Conservation (phyloP, 306 rosid genomes). For the Gleditsia sinensis region DNA sequence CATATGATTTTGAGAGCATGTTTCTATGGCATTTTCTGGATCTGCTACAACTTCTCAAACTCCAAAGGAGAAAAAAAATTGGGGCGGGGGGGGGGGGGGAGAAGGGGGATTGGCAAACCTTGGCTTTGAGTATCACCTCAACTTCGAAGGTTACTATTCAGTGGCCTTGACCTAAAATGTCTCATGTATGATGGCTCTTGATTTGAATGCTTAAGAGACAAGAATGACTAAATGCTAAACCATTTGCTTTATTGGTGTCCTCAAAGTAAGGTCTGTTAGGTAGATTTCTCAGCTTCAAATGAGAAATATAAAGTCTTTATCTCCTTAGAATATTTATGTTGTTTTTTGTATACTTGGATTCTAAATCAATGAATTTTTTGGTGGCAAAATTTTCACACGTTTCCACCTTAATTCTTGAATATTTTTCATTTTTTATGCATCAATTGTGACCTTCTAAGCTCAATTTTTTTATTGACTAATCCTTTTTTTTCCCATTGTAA, state of each 20-base stretch:
- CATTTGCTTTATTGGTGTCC: neutral
- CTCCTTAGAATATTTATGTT: neutral
- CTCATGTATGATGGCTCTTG: too few species aligned
- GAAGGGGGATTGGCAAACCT: too few species aligned
- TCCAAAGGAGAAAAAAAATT: too few species aligned
- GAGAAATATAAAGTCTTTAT: neutral
- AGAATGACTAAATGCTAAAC: too few species aligned
- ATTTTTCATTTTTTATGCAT: neutral
- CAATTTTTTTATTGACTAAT: slow-evolving; percentile 2
- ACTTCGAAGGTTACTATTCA: too few species aligned
- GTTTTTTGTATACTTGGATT: slow-evolving; percentile 13
- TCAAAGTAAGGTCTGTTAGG: slow-evolving; percentile 19
- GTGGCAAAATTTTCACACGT: neutral
- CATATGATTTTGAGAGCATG: neutral
- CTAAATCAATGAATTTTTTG: neutral
- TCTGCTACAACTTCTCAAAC: too few species aligned
- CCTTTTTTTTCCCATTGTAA: neutral
- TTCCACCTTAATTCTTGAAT: neutral
- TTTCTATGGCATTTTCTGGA: too few species aligned
- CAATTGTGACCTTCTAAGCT: neutral
- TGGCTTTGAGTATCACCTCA: too few species aligned
- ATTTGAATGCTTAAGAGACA: too few species aligned
- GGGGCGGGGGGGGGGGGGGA: too few species aligned
- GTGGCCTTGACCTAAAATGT: too few species aligned
- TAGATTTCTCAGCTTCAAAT: neutral